Base-by-base conservation (phyloP, 2,329 filamentous ascomycete species). In the Verticillium dahliae region DNA sequence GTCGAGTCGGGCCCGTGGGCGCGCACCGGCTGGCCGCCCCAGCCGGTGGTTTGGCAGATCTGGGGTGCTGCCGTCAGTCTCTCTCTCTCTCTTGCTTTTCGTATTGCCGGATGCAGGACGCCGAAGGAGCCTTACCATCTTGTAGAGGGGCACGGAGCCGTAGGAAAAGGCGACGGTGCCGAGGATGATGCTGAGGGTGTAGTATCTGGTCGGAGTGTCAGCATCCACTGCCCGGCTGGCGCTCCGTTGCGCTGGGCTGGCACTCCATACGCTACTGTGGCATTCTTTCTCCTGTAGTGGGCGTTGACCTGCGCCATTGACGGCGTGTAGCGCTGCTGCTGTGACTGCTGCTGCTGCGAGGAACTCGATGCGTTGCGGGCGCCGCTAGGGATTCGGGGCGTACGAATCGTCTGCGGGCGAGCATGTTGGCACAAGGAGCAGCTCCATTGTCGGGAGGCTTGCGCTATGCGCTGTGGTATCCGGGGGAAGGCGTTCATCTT, bases 21-120 rank as follows among this genome's bases (percentile, higher is more conserved):
- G 72, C 92, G 91, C 66, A 97, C 85, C 37, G 94, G 94, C 73
- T 97, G 92, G 50, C 94, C 94, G 69, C 92, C 92, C 92, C 92
- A 98, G 69, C 94, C 90, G 13, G 89, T 93, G 15, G 90, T 90
- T 78, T 90, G 87, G 77, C 90, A 94, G 71, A 94, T 92, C 87
- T 91, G 66, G 18, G 66, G 33, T 69, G 63, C 7, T 63, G 50
- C 35, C 4, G 27, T 27, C 27, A 27, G 27, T 27, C 27, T 27
- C 27, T 27, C 27, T 27, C 4, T 22, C 18, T 22, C 18, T 22
- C 18, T 22, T 22, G 18, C 33, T 18, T 58, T 41, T 56, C 33
- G 39, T 41, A 69, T 58, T 67, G 65, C 37, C 11, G 18, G 27
- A 15, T 37, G 41, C 31, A 34, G 18, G 34, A 11, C 52, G 27